phyloP scores from a whole-genome alignment of 306 rosid genomes.

The Citrullus mucosospermus region DNA sequence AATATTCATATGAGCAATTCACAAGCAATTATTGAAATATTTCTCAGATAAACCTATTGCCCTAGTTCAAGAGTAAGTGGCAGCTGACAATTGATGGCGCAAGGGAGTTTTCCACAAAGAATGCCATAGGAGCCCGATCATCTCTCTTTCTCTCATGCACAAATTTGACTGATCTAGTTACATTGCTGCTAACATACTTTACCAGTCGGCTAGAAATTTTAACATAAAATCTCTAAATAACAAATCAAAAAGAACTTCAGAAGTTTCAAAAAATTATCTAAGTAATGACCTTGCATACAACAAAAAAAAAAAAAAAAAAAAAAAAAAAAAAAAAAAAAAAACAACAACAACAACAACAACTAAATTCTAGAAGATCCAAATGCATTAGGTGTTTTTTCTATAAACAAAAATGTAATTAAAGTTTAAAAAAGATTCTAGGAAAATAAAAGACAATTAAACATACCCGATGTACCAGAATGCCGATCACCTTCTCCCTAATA shows the following conservation, averaged over 20 bases:
- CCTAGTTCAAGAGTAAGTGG: neutral
- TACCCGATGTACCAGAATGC: slow-evolving; percentile 54
- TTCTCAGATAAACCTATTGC: neutral
- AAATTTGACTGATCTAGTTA: neutral
- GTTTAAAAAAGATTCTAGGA: neutral
- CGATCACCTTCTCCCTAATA: slow-evolving; percentile 70
- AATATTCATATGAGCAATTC: neutral
- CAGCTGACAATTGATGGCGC: neutral
- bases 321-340: too few relatives aligned
- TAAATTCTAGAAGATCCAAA: neutral
- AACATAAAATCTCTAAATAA: neutral
- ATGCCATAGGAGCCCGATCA: neutral
- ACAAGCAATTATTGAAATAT: neutral
- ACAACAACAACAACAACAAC: too few relatives aligned
- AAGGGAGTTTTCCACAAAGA: neutral
- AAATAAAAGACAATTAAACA: slow-evolving; percentile 11
- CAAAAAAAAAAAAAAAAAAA: neutral
- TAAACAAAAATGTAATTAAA: neutral
- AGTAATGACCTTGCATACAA: neutral
- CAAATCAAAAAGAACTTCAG: neutral
- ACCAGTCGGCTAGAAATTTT: neutral
- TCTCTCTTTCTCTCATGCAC: neutral
- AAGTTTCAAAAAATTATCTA: neutral
- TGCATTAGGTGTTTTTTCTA: neutral
- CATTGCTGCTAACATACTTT: neutral